These are phyloP conservation scores for Crithidia bombi DNA, from an alignment of 208 protist genomes.

Conservation along the genomic window DNA sequence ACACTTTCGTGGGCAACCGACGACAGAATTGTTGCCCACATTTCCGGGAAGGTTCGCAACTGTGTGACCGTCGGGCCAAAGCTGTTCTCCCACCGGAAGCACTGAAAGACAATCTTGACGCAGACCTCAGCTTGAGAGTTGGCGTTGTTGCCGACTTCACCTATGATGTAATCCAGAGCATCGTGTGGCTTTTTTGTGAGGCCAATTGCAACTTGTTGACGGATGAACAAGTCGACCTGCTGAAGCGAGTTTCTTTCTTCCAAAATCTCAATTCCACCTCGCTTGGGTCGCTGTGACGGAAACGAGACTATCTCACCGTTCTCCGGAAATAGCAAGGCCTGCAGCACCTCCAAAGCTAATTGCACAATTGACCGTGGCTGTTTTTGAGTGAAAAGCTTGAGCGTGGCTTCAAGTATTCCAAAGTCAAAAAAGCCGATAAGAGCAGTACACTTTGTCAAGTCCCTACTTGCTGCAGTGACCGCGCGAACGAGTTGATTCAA, in stretches of 20 bases:
- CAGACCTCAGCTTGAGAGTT: conserved; percentile 49
- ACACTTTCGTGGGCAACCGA: conserved; percentile 60
- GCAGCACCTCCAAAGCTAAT: conserved; percentile 54
- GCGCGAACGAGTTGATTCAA: conserved; percentile 28
- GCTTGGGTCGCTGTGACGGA: conserved; percentile 68
- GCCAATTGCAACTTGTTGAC: conserved; percentile 77
- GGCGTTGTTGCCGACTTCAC: conserved; percentile 60
- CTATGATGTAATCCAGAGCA: conserved; percentile 63
- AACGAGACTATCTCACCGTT: conserved; percentile 68
- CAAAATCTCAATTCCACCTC: conserved; percentile 37
- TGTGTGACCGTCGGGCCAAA: conserved; percentile 85
- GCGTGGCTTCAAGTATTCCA: conserved; percentile 29
- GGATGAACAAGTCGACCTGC: conserved; percentile 66
- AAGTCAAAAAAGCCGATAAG: conserved; percentile 34
- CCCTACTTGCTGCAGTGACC: conserved; percentile 12
- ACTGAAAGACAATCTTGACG: conserved; percentile 86
- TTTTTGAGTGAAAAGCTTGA: conserved; percentile 48
- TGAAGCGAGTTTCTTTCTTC: conserved; percentile 49
- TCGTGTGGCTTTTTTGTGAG: conserved; percentile 76
- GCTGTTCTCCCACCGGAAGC: conserved; percentile 78
- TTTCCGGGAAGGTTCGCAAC: conserved; percentile 64
- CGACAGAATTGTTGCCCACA: conserved; percentile 80
- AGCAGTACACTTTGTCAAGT: conserved; percentile 18
- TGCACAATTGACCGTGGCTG: conserved; percentile 38
- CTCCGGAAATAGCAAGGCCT: conserved; percentile 73